phyloP scores from a whole-genome alignment of 2,329 filamentous ascomycete species.

The Fusarium camptoceras region DNA sequence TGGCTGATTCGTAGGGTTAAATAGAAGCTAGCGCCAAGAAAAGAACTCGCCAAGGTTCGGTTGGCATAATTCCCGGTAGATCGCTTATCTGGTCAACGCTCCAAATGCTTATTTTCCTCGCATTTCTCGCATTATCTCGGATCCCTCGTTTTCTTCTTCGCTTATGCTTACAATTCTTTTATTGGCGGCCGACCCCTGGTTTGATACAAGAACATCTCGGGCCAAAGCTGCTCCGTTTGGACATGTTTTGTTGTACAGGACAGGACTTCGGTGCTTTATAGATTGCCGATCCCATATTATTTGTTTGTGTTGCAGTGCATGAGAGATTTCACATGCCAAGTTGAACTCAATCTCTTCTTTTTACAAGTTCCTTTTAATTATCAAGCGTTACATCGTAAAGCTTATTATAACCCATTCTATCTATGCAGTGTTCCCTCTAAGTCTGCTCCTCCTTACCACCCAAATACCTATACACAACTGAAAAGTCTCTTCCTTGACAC shows the following conservation, averaged over 20 bases:
- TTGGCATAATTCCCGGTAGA: constrained; percentile 25
- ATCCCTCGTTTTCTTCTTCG: background rate
- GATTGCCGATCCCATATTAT: constrained; percentile 18
- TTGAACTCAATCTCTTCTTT: background rate
- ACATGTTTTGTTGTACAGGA: background rate
- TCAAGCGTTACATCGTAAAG: background rate
- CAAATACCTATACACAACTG: constrained; percentile 81
- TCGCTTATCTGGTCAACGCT: constrained; percentile 17
- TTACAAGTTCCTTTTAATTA: background rate
- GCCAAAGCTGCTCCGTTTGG: constrained; percentile 22
- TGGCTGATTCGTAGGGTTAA: constrained; percentile 16
- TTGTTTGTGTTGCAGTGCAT: background rate
- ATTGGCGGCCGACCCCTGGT: constrained; percentile 40
- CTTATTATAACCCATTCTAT: background rate
- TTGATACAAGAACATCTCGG: background rate
- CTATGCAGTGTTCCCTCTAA: background rate
- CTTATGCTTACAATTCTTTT: background rate
- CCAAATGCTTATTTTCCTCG: constrained; percentile 22
- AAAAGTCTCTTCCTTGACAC: constrained; percentile 81
- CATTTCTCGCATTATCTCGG: constrained; percentile 21
- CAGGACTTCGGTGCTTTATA: constrained; percentile 30
- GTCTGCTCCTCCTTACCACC: constrained; percentile 61
- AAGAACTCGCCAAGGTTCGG: constrained; percentile 17
- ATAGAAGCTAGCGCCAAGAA: constrained; percentile 7
- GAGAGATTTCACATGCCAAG: background rate